A percentile compares a stretch with the other conserved stretches of the same genome.
phyloP scores from a whole-genome alignment of 805 yeast genomes.

The Yamadazyma kitorensis region DNA sequence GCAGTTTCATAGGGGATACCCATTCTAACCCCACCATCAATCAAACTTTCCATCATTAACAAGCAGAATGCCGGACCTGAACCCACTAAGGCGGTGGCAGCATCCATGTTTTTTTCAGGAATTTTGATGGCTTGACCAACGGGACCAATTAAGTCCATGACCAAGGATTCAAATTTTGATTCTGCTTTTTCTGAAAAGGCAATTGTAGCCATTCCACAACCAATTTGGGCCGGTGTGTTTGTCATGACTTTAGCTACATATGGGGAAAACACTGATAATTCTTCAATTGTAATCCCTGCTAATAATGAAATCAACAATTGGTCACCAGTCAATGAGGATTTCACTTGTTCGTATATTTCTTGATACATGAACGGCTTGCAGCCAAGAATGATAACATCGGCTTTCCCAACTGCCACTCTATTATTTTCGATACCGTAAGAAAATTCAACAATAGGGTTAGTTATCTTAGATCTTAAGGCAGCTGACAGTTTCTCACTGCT shows the following conservation, averaged over 20 bases:
- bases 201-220: constrained; percentile 93
- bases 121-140: constrained; percentile 66
- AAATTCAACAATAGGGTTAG: constrained; percentile 44
- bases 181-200: constrained; percentile 60
- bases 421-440: constrained; percentile 45
- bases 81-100: constrained; percentile 91
- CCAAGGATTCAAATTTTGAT: constrained; percentile 41
- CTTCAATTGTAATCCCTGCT: constrained; percentile 89
- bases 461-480: constrained; percentile 46
- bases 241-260: constrained; percentile 93
- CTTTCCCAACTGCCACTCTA: constrained; percentile 53
- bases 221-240: constrained; percentile 91
- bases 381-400: constrained; percentile 76
- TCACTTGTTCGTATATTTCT: constrained; percentile 53
- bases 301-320: constrained; percentile 72
- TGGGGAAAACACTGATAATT: constrained; percentile 51
- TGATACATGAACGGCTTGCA: constrained; percentile 84
- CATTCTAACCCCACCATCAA: constrained; percentile 93
- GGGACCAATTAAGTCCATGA: constrained; percentile 53
- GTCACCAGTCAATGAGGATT: constrained; percentile 46
- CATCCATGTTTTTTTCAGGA: constrained; percentile 94
- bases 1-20: constrained; percentile 88
- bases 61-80: constrained; percentile 96
- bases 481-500: constrained; percentile 38
- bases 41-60: constrained; percentile 83